phyloP scores from a whole-genome alignment of 2,329 filamentous ascomycete species.

The Mycosphaerella arachidis region DNA sequence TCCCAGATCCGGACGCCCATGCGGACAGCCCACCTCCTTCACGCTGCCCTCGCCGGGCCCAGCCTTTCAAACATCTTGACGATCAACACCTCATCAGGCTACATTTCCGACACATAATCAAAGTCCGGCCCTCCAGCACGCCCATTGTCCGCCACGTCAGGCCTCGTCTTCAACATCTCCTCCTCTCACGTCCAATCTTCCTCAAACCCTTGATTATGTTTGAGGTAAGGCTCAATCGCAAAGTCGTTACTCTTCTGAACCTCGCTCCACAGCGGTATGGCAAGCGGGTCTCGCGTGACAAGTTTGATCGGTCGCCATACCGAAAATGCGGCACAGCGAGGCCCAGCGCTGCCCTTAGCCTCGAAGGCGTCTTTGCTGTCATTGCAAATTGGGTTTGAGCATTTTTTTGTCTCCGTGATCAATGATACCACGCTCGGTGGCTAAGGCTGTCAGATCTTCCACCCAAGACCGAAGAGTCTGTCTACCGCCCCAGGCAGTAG shows the following conservation, averaged over 20 bases:
- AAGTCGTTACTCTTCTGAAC: not conserved
- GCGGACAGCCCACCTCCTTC: conserved; percentile 4
- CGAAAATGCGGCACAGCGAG: conserved; percentile 7
- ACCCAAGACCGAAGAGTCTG: not conserved
- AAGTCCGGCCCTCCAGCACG: not conserved
- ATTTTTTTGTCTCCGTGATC: not conserved
- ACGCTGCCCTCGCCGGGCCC: not conserved
- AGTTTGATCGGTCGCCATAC: conserved; percentile 6
- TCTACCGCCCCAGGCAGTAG: not conserved
- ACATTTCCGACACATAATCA: conserved; percentile 6
- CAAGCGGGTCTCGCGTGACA: conserved; percentile 9
- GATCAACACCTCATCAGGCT: conserved; percentile 11
- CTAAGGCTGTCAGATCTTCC: not conserved
- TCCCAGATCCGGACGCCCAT: conserved; percentile 9
- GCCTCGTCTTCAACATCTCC: too few species aligned
- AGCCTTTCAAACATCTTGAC: conserved; percentile 10
- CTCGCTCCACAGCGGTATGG: not conserved
- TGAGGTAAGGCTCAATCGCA: conserved; percentile 1
- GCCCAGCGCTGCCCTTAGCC: not conserved
- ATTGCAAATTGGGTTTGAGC: not conserved
- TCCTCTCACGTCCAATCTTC: conserved; percentile 1
- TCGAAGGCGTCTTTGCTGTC: not conserved
- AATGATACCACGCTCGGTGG: not conserved
- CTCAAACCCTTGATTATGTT: conserved; percentile 1
- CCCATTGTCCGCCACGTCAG: not conserved